These are phyloP conservation scores for Leccinum subfulvum DNA, from an alignment of 1,284 basidiomycete species.

Conservation along the genomic window DNA sequence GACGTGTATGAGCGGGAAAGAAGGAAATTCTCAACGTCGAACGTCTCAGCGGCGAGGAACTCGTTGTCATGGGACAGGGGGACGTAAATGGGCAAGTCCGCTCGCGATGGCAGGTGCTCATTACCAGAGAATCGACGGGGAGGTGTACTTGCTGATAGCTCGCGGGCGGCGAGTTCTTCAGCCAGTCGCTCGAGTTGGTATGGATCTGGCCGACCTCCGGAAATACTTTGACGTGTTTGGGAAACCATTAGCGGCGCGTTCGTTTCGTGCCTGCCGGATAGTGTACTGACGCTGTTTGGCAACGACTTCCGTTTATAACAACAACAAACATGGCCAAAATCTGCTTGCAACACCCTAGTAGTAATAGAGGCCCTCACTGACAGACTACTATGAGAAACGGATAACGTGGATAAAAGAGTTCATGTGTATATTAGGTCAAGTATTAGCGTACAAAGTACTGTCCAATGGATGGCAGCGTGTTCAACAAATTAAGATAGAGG, in stretches of 20 bases:
- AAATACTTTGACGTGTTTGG: constrained; percentile 17
- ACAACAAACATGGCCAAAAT: constrained; percentile 15
- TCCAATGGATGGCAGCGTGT: neutral
- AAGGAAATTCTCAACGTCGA: constrained; percentile 86
- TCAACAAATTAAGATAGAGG: neutral
- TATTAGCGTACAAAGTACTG: neutral
- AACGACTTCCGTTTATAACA: constrained; percentile 29
- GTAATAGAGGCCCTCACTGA: too few species aligned
- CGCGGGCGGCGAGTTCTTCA: constrained; percentile 65
- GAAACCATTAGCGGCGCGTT: constrained; percentile 17
- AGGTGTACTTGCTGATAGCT: constrained; percentile 33
- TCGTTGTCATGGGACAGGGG: constrained; percentile 81
- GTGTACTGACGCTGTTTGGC: constrained; percentile 19
- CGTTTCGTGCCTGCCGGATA: neutral
- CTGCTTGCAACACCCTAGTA: neutral
- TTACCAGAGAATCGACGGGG: constrained; percentile 5
- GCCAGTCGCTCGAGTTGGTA: constrained; percentile 70
- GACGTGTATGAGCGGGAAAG: constrained; percentile 85
- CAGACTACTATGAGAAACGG: too few species aligned
- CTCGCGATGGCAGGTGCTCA: constrained; percentile 16
- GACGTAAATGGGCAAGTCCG: constrained; percentile 68
- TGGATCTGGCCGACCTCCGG: constrained; percentile 41
- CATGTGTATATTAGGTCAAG: neutral
- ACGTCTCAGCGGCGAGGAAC: constrained; percentile 65
- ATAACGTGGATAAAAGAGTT: neutral